Percentiles rank a stretch among this genome's conserved stretches.
phyloP scores from a whole-genome alignment of 345 rosid genomes.

The Turnera subulata region DNA sequence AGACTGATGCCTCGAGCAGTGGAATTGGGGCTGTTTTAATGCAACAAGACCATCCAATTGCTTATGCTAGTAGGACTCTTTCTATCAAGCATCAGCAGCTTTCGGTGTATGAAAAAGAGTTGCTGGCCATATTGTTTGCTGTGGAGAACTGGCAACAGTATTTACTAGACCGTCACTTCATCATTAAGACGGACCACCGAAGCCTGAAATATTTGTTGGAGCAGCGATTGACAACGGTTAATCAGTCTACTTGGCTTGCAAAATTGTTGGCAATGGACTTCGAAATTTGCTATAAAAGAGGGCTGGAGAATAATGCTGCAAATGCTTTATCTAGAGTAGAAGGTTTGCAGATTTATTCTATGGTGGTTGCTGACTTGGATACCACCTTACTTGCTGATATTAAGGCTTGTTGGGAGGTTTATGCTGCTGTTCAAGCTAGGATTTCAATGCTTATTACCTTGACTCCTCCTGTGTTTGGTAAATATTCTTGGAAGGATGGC shows the following conservation, averaged over 20 bases:
- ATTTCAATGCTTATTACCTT: too few species aligned
- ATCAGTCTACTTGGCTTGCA: background rate
- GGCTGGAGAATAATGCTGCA: background rate
- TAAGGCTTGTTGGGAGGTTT: background rate
- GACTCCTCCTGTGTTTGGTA: too few species aligned
- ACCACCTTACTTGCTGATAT: too few species aligned
- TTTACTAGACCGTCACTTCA: background rate
- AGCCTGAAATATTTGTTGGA: background rate
- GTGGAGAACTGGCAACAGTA: background rate
- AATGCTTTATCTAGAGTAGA: background rate
- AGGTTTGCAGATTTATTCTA: too few species aligned
- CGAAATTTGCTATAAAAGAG: background rate
- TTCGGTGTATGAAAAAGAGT: background rate
- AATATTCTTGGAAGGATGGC: too few species aligned
- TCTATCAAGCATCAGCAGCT: background rate
- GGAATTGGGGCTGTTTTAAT: background rate
- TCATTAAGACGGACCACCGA: background rate
- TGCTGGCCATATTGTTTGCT: background rate
- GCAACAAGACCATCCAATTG: background rate
- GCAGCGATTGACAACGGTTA: background rate
- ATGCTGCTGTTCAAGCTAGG: too few species aligned
- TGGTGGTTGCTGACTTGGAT: too few species aligned
- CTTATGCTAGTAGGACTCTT: background rate
- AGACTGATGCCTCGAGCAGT: background rate
- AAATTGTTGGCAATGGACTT: background rate